Base-by-base conservation (phyloP, 257 asterid species). In the Phtheirospermum japonicum region DNA sequence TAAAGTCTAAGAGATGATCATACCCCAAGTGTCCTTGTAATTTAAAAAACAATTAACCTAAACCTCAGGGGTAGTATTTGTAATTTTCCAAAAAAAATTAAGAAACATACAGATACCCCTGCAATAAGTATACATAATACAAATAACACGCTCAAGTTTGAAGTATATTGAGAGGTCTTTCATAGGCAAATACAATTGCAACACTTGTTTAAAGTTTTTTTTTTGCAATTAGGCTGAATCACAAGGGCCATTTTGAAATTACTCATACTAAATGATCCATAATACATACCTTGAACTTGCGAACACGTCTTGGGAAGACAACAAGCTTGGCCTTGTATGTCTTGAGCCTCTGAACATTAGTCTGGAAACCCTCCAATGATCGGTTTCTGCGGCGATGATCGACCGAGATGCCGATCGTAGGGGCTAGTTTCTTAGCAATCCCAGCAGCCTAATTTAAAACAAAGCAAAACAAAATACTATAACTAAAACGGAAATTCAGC, bases 311-410 rank as follows among this genome's bases (percentile, higher is more conserved):
- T 62, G 94, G 95, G 85, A 87, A 85, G 75, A 87, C 87, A 19
- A 85, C 90, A 28, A 87, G 68, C 75, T 82, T 82, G 57, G 88
- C 95, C 76, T 86, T 86, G 85, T 73, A 87, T 23, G 89, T 80
- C 78, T 86, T 86, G 40, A 86, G 72, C 57, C 95, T 76, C 79
- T 82, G 95, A 42, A 79, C 86, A 61, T 84, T 87, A 31, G 83
- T 40, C 69, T 87, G 94, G 30, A 87, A 71, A 7, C 95, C 89
- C 77, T 87, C 94, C 73, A 87, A 67, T 0, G 94, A 87, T n/a
- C 76, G 75, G 71, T 83, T 87, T 64, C 74, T 77, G 4, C 94
- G 85, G 4, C 90, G 68, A 60, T 87, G 94, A 66, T 85, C 96
- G 4, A 87, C 89, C 8, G 90, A 76, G 69, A 88, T 77, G 46